These are phyloP conservation scores for Tuber microsphaerosporum DNA, from an alignment of 495 filamentous ascomycete species.

Conservation along the genomic window DNA sequence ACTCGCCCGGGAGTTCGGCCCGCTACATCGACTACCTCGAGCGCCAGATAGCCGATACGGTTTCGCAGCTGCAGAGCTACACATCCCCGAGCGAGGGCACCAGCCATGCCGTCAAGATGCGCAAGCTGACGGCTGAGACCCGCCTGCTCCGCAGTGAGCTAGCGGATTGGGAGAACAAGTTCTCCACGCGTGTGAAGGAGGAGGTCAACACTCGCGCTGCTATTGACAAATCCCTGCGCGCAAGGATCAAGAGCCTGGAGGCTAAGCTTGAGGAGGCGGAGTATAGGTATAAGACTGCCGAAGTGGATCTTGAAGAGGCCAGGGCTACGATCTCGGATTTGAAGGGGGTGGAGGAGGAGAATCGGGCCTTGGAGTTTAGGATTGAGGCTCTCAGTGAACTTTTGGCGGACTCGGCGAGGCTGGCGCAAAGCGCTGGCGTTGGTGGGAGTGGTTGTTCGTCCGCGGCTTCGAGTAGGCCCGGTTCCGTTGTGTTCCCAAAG, in stretches of 20 bases:
- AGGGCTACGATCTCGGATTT: constrained; percentile 35
- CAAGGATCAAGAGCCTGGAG: constrained; percentile 22
- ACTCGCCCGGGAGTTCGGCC: constrained; percentile 20
- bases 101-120: constrained; percentile 44
- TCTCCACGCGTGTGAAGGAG: constrained; percentile 44
- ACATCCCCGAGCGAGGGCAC: constrained; percentile 43
- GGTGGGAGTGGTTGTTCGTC: constrained; percentile 12
- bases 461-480: background rate
- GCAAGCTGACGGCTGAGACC: constrained; percentile 42
- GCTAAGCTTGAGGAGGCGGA: constrained; percentile 23
- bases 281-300: constrained; percentile 10
- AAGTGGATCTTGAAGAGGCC: constrained; percentile 41
- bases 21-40: constrained; percentile 51
- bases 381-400: constrained; percentile 45
- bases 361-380: constrained; percentile 42
- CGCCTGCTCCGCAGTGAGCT: constrained; percentile 43
- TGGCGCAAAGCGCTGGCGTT: constrained; percentile 4
- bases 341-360: constrained; percentile 43
- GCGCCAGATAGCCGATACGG: constrained; percentile 44
- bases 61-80: constrained; percentile 44
- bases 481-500: constrained; percentile 7
- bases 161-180: constrained; percentile 46
- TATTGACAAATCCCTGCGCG: constrained; percentile 36
- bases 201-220: constrained; percentile 40
- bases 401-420: constrained; percentile 44